These are phyloP conservation scores for Candida boleticola DNA, from an alignment of 805 yeast species.

Conservation along the genomic window DNA sequence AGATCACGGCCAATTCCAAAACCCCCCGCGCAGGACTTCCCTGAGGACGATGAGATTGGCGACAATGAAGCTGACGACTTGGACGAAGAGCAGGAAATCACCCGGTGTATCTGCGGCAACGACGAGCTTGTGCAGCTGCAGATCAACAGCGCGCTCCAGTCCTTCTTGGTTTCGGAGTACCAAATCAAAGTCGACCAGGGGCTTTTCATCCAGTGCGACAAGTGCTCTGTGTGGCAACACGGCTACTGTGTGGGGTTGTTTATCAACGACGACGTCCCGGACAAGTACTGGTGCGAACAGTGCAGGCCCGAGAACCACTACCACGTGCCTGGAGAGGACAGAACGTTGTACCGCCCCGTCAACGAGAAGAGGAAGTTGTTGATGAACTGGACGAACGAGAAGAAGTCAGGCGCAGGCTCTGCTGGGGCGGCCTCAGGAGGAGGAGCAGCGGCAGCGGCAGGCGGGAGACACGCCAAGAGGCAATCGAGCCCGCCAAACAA, in stretches of 20 bases:
- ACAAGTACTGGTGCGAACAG: conserved; percentile 90
- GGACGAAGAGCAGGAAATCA: conserved; percentile 40
- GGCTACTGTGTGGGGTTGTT: conserved; percentile 90
- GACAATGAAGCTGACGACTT: conserved; percentile 21
- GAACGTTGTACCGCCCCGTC: conserved; percentile 41
- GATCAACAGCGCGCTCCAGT: conserved; percentile 23
- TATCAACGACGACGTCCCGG: conserved; percentile 77
- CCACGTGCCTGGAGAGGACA: conserved; percentile 29
- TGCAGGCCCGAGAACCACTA: conserved; percentile 86
- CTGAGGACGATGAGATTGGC: conserved; percentile 17
- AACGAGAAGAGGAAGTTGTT: conserved; percentile 41
- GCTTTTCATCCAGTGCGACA: conserved; percentile 79
- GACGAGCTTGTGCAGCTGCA: conserved; percentile 31
- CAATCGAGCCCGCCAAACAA: not conserved
- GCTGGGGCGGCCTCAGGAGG: no score
- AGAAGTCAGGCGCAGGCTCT: conserved; percentile 3
- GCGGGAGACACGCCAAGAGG: no score
- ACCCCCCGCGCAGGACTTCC: conserved; percentile 7
- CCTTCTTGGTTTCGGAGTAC: conserved; percentile 29
- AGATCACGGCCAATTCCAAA: conserved; percentile 1
- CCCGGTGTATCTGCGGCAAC: conserved; percentile 42
- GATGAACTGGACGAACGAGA: conserved; percentile 11
- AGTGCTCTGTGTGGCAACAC: conserved; percentile 96
- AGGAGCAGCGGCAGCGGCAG: no score
- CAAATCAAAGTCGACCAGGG: conserved; percentile 50